phyloP scores from a whole-genome alignment of 169 alveolate genomes.

The Plasmodium gallinaceum region DNA sequence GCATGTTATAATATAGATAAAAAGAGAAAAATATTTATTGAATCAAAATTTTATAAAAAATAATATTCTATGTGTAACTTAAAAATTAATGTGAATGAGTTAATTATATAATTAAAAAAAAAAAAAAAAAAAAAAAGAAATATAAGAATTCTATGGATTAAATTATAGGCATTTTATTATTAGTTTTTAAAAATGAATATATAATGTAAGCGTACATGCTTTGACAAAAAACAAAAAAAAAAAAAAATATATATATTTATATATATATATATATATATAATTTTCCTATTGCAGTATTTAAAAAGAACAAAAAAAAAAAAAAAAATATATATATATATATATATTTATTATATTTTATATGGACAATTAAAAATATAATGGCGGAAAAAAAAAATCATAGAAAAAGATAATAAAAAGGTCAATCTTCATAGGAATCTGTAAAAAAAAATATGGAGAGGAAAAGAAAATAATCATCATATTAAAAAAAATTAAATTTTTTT shows the following conservation, averaged over 20 bases:
- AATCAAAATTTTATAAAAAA: too few relatives aligned
- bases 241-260: neutral
- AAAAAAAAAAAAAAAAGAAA: too few relatives aligned
- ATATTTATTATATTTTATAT: neutral
- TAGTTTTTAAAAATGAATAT: neutral
- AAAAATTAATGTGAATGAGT: too few relatives aligned
- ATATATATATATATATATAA: neutral
- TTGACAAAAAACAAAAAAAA: neutral
- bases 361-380: neutral
- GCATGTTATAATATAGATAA: too few relatives aligned
- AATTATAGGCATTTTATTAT: too few relatives aligned
- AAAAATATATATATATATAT: neutral
- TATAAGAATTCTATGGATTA: too few relatives aligned
- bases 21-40: too few relatives aligned
- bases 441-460: neutral
- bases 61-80: too few relatives aligned
- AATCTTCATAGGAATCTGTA: neutral
- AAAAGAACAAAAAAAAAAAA: neutral
- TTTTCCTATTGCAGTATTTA: neutral
- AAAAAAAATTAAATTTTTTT: neutral
- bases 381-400: too few relatives aligned
- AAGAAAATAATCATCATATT: neutral
- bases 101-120: too few relatives aligned
- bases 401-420: too few relatives aligned
- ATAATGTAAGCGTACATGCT: neutral